These are phyloP conservation scores for Kwoniella shandongensis DNA, from an alignment of 768 basidiomycete genomes.

Conservation along the genomic window DNA sequence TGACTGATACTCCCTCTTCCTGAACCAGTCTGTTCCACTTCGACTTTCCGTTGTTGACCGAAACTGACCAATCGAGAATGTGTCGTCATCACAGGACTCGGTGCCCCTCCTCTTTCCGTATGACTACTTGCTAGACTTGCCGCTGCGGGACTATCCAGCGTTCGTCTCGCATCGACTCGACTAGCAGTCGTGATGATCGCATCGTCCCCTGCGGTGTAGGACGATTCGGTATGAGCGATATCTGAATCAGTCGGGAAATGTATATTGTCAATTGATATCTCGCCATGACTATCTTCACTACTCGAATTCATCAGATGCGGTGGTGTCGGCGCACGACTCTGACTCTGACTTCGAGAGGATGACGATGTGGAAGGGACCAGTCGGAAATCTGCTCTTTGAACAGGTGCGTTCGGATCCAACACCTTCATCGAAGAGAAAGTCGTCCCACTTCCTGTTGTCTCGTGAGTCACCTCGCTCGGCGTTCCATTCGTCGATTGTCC, in stretches of 20 bases:
- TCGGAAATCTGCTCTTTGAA: background rate
- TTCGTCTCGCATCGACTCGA: constrained; percentile 34
- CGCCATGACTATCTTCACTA: background rate
- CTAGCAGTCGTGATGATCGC: constrained; percentile 40
- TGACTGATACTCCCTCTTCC: constrained; percentile 9
- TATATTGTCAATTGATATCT: constrained; percentile 40
- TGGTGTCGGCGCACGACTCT: constrained; percentile 6
- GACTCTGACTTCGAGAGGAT: background rate
- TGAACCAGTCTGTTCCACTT: constrained; percentile 8
- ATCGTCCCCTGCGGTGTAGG: constrained; percentile 20
- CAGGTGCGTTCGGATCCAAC: constrained; percentile 8
- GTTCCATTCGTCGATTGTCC: background rate
- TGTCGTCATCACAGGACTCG: constrained; percentile 24
- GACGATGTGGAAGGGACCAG: constrained; percentile 10
- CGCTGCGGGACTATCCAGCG: constrained; percentile 31
- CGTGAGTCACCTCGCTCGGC: constrained; percentile 13
- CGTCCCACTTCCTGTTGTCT: constrained; percentile 17
- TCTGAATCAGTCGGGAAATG: constrained; percentile 47
- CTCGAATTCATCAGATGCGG: background rate
- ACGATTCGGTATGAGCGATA: constrained; percentile 31
- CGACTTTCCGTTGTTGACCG: constrained; percentile 21
- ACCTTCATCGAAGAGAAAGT: constrained; percentile 30
- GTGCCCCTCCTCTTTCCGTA: constrained; percentile 13
- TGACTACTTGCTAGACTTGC: constrained; percentile 21
- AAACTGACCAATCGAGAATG: constrained; percentile 30